These are phyloP conservation scores for Aspergillus piperis DNA, from an alignment of 2,329 filamentous ascomycete species.

Conservation along the genomic window DNA sequence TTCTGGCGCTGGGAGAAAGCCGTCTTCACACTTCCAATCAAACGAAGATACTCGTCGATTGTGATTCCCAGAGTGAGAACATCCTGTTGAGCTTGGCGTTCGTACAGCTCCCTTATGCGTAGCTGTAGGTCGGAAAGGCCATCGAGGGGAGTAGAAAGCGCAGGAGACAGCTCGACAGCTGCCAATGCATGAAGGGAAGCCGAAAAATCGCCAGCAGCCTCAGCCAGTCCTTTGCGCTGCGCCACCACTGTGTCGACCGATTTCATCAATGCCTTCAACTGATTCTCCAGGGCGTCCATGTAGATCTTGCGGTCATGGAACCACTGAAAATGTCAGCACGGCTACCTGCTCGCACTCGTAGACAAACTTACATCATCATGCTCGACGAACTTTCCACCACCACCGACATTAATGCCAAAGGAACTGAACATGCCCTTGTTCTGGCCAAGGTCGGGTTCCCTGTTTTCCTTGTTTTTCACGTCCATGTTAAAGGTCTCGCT, in stretches of 20 bases:
- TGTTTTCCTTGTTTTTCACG: slow-evolving; percentile 94
- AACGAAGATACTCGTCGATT: slow-evolving; percentile 94
- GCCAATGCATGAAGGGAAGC: slow-evolving; percentile 89
- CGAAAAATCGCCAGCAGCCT: slow-evolving; percentile 91
- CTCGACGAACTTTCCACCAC: slow-evolving; percentile 85
- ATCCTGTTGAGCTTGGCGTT: slow-evolving; percentile 95
- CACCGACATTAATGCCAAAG: slow-evolving; percentile 75
- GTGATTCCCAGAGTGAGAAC: slow-evolving; percentile 95
- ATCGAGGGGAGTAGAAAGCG: slow-evolving; percentile 84
- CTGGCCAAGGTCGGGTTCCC: slow-evolving; percentile 81
- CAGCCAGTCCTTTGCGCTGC: slow-evolving; percentile 89
- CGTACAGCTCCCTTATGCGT: slow-evolving; percentile 91
- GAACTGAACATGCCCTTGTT: slow-evolving; percentile 92
- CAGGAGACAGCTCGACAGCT: slow-evolving; percentile 86
- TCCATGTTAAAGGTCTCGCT: slow-evolving; percentile 95
- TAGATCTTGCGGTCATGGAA: slow-evolving; percentile 97
- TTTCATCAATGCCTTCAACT: slow-evolving; percentile 86
- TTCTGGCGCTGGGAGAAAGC: slow-evolving; percentile 93
- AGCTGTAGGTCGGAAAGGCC: slow-evolving; percentile 90
- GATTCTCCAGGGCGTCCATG: slow-evolving; percentile 87
- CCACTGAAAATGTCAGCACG: slow-evolving; percentile 62
- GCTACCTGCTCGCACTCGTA: neutral
- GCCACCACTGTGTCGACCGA: slow-evolving; percentile 89
- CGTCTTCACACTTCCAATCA: slow-evolving; percentile 93
- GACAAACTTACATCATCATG: slow-evolving; percentile 78